Base-by-base conservation (phyloP, 208 protist genomes). In the Endotrypanum monterogeii region DNA sequence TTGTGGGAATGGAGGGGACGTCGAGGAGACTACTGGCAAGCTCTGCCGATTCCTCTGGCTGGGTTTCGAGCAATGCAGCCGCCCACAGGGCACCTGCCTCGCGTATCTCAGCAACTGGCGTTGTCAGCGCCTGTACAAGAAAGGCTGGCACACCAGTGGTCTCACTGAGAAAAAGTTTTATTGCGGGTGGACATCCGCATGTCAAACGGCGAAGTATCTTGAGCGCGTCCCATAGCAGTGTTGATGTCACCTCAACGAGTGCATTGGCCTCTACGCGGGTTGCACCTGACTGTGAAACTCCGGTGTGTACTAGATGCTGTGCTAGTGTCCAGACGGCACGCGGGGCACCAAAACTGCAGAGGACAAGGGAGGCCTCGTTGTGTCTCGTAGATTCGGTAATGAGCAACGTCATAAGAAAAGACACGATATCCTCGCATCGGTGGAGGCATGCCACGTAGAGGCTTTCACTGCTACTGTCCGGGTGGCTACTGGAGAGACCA, bases 61-160 rank as follows among this genome's bases (percentile, higher is more conserved):
- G 78, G 3, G 67, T 78, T 41, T 84, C 75, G 4, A 91, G 48
- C 20, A 82, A 74, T 8, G 71, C 52, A 3, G 76, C 57, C 1
- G 84, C 66, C 67, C 85, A 87, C 23, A 81, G 60, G n/a, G 67
- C 73, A 4, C 56, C 70, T 14, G 76, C 48, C 41, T 82, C 76
- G 23, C 85, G 72, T n/a, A 94, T 67, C 63, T 87, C 88, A 3
- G 70, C 84, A 67, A 87, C 88, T 14, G 83, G 67, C 46, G 80
- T 72, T 11, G 69, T 70, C 20, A 89, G 71, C 39, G 83, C 70
- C 60, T 79, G 74, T 12, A 71, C 72, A 23, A 91, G 73, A 35
- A 84, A 60, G 8, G 63, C 9, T 2, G 76, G 41, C 12, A 76
- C 44, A 30, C 52, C 25, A 32, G 70, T 7, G 51, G 51, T 55